phyloP scores from a whole-genome alignment of 306 rosid genomes.

The Sechiopsis laciniata region DNA sequence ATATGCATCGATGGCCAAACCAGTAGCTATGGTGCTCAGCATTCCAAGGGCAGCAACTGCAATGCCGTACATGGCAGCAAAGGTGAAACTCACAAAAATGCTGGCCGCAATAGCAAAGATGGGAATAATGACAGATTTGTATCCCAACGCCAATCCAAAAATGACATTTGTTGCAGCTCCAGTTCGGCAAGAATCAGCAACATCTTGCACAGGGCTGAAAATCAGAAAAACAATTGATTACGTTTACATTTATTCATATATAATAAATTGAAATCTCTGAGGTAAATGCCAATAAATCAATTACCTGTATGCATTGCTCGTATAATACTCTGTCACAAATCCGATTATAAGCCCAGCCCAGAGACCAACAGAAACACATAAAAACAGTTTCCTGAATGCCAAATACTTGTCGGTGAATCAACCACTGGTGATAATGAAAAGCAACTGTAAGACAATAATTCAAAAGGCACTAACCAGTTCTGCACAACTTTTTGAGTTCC shows the following conservation, averaged over 20 bases:
- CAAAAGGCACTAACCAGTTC: constrained; percentile 50
- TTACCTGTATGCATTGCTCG: constrained; percentile 95
- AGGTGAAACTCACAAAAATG: constrained; percentile 85
- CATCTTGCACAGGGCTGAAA: constrained; percentile 93
- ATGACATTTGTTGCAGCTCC: constrained; percentile 98
- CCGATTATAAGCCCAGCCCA: constrained; percentile 98
- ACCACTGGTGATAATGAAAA: background rate
- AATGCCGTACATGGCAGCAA: constrained; percentile 96
- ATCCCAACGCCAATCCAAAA: constrained; percentile 97
- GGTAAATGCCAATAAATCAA: constrained; percentile 9
- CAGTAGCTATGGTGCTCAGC: constrained; percentile 94
- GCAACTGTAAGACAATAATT: background rate
- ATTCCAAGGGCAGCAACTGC: constrained; percentile 98
- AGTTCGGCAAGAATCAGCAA: constrained; percentile 92
- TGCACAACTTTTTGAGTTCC: constrained; percentile 74
- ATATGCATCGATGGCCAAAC: constrained; percentile 92
- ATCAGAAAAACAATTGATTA: constrained; percentile 12
- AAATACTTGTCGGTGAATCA: constrained; percentile 1
- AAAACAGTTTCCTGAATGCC: constrained; percentile 72
- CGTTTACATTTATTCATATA: background rate
- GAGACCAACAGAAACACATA: constrained; percentile 86
- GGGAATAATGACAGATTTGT: constrained; percentile 94
- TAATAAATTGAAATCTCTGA: background rate
- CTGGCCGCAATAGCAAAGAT: constrained; percentile 86
- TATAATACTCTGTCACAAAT: constrained; percentile 81